Base-by-base conservation (phyloP, 768 basidiomycete genomes). In the Termitomyces eurrhizus region DNA sequence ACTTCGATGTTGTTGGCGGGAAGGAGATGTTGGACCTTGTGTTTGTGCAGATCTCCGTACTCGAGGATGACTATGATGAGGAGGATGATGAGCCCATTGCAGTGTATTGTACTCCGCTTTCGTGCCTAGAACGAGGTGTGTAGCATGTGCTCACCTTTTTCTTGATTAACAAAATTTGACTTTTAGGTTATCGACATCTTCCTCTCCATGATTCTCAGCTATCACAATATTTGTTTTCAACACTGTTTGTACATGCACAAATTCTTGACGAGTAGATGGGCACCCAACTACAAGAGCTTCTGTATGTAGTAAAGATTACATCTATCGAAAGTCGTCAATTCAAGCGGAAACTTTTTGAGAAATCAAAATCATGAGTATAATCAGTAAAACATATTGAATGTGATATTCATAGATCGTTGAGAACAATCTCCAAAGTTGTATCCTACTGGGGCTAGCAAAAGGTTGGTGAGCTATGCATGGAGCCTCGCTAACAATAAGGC, bases 191-290 rank as follows among this genome's bases (percentile, higher is more conserved):
- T 70, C 86, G 92, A 8, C 92, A 98, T 73, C 72, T 98, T 6
- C 94, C 96, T 0, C 75, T 98, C 39, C 92, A 94, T 67, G 96
- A 98, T 72, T 75, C 83, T 2, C 89, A 95, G 69, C 84, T 93
- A 48, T 89, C 90, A 42, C 93, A 95, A 68, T 92, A 89, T 68
- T 77, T 98, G 53, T 98, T 95, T 73, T 93, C 95, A 26, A 95
- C 95, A n/a, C 78, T 98, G 18, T 97, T 98, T 67, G 87, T 96
- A 24, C 75, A 83, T 58, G 82, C 88, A 50, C 74, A 80, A 18
- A 72, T 93, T 45, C 68, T 70, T 37, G 70, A 77, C 63, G 54
- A 48, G 49, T 49, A 61, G 32, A 44, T 44, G 4, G 42, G 42
- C 8, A 3, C n/a, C 11, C 9, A 21, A 44, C 7, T 6, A n/a